These are phyloP conservation scores for Raphanus hybrid DNA, from an alignment of 441 rosid species.

Conservation along the genomic window DNA sequence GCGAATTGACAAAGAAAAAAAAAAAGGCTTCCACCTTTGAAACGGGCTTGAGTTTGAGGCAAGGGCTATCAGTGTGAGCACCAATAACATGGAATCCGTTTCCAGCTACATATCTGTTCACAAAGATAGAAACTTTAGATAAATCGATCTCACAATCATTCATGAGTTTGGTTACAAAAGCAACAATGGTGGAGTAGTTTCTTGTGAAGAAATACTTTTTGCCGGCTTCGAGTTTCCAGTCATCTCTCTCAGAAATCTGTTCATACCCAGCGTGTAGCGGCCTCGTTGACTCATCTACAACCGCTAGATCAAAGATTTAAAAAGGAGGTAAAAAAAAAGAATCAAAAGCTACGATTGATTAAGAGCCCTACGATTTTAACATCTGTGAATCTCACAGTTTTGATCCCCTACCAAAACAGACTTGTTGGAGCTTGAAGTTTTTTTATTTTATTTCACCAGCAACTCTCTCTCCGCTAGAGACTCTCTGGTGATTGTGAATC, in stretches of 20 bases:
- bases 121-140: neutral
- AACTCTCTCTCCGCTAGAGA: too few species aligned
- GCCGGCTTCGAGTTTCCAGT: slow-evolving; percentile 85
- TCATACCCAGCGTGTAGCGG: slow-evolving; percentile 74
- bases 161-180: slow-evolving; percentile 75
- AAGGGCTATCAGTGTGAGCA: slow-evolving; percentile 98
- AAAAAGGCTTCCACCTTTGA: slow-evolving; percentile 32
- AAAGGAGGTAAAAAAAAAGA: too few species aligned
- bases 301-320: neutral
- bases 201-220: slow-evolving; percentile 88
- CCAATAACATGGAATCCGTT: slow-evolving; percentile 90
- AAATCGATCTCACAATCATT: neutral
- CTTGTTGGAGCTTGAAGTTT: too few species aligned
- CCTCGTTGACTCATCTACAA: slow-evolving; percentile 81
- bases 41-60: slow-evolving; percentile 89
- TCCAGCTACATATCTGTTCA: slow-evolving; percentile 81
- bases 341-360: too few species aligned
- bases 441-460: too few species aligned
- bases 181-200: slow-evolving; percentile 89
- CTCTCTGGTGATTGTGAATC: too few species aligned
- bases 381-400: too few species aligned
- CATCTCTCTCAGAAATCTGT: slow-evolving; percentile 79
- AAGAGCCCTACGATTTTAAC: too few species aligned
- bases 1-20: too few species aligned
- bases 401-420: too few species aligned